Evolutionary conservation across 805 yeast species (phyloP).

Genomic region (Candida xyloterini): DNA sequence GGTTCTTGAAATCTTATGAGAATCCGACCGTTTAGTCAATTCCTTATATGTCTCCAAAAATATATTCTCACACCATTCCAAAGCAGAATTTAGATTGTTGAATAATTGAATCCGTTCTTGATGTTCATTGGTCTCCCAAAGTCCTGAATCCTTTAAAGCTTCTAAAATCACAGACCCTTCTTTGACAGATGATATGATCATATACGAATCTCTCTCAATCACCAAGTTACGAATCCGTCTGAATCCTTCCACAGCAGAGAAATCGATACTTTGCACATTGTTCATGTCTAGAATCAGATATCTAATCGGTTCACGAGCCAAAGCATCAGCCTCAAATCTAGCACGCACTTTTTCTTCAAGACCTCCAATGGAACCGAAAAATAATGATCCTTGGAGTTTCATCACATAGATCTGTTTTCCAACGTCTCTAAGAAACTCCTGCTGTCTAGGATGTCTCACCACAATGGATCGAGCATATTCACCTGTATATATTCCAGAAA

Average conservation of each 20-base stretch:
- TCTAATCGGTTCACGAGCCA: conserved; percentile 59
- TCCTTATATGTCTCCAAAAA: conserved; percentile 64
- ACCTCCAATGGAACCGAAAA: conserved; percentile 94
- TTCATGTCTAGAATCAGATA: conserved; percentile 83
- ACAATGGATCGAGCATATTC: conserved; percentile 89
- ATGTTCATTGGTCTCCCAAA: conserved; percentile 54
- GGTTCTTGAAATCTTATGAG: not conserved
- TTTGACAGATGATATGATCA: conserved; percentile 75
- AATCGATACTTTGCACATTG: conserved; percentile 78
- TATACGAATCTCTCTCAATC: conserved; percentile 61
- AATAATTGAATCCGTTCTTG: conserved; percentile 58
- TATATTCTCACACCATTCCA: conserved; percentile 96
- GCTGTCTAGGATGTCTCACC: conserved; percentile 84
- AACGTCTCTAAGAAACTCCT: conserved; percentile 75
- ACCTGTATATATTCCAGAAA: conserved; percentile 81
- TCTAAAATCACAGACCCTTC: conserved; percentile 63
- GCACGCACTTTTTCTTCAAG: conserved; percentile 73
- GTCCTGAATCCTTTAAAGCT: conserved; percentile 79
- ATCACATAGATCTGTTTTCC: conserved; percentile 89
- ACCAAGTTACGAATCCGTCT: conserved; percentile 79
- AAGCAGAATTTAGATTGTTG: conserved; percentile 75
- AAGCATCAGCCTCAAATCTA: conserved; percentile 55
- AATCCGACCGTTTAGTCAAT: conserved; percentile 11
- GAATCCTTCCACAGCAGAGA: conserved; percentile 95
- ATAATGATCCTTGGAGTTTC: conserved; percentile 82